Evolutionary conservation across 2,329 filamentous ascomycete species (phyloP), one percentile per base, ranked within the genome.

Genomic region (Aureobasidium sp.): DNA sequence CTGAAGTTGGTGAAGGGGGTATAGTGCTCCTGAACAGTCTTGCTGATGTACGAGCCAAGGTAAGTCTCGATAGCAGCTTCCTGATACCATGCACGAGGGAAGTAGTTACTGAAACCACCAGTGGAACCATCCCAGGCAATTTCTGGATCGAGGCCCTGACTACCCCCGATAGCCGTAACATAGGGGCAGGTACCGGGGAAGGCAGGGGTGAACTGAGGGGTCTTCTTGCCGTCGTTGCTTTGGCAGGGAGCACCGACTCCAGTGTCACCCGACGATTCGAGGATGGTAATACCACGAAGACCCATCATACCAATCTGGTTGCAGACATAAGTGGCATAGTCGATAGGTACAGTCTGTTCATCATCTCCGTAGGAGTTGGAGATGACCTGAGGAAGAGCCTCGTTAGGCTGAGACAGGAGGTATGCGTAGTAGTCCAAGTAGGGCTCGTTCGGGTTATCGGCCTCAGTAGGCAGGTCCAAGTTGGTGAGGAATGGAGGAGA

Each of bases 281-380:
- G 72, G 10, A 87, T 76, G 0, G 81, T 81, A 6, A 85, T 79
- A n/a, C 85, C 86, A 43, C 84, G 82, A 0, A 82, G 79, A 15
- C 84, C 84, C 54, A 88, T 81, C 65, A 85, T 79, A 59, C 80
- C 82, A 66, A 87, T 84, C 67, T 84, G 74, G 64, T 81, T 79
- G 75, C 85, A 88, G 17, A 87, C 82, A 45, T 78, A 78, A 45
- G 74, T 73, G 17, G 82, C 81, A 67, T 87, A 88, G 17, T 78
- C 76, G 4, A 74, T 67, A 0, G 85, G 85, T 0, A 88, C 74
- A 3, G 77, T 79, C 67, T 86, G 81, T 70, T 88, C 84, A 58
- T 81, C 78, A 61, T 86, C 83, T 49, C 84, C 84, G 67, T 88
- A 88, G 0, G 83, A 86, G 13, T 81, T 82, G 49, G 78, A 81